Conservation (phyloP, 306 rosid species). For the Quillaja saponaria region DNA sequence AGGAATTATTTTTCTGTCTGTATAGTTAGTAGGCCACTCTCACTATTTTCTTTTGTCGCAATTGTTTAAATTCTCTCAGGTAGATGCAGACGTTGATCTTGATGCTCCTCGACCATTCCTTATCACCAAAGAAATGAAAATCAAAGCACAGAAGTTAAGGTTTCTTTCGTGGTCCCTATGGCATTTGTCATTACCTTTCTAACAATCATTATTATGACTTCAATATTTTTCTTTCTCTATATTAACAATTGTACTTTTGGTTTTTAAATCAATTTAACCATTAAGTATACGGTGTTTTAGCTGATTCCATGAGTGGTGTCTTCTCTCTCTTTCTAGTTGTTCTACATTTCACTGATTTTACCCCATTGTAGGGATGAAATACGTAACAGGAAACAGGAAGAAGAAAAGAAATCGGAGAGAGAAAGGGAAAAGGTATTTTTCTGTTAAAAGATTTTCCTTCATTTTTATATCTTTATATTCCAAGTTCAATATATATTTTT, state of each 20-base stretch:
- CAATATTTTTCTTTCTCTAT: too few species aligned
- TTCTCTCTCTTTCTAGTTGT: slow-evolving; percentile 17
- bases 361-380: slow-evolving; percentile 45
- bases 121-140: slow-evolving; percentile 62
- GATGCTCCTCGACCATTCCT: slow-evolving; percentile 54
- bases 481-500: neutral
- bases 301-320: neutral
- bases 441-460: neutral
- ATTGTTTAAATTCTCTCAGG: slow-evolving; percentile 46
- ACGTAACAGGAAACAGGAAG: slow-evolving; percentile 37
- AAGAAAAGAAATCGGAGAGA: slow-evolving; percentile 44
- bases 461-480: neutral
- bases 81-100: slow-evolving; percentile 52
- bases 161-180: slow-evolving; percentile 10
- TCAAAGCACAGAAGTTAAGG: slow-evolving; percentile 62
- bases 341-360: slow-evolving; percentile 14
- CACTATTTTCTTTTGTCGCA: slow-evolving; percentile 13
- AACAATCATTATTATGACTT: neutral
- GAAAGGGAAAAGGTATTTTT: slow-evolving; percentile 66
- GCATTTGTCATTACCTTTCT: slow-evolving; percentile 5
- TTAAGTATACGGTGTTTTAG: neutral
- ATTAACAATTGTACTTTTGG: too few species aligned
- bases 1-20: neutral
- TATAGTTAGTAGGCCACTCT: neutral
- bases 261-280: too few species aligned